Conservation (phyloP, 192 early-diverging fungal species). For the Backusella luteola region DNA sequence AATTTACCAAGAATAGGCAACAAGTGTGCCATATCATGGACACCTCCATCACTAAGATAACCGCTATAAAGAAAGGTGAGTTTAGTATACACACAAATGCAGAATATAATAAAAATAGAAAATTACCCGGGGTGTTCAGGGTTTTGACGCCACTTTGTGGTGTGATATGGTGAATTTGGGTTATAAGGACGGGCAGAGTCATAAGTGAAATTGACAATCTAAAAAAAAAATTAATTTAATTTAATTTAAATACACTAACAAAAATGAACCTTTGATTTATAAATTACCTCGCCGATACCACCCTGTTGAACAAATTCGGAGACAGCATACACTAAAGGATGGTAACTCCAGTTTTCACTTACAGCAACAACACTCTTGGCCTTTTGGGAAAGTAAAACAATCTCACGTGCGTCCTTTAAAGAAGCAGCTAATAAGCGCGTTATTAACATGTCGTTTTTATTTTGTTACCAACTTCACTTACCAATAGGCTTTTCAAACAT, state of each 20-base stretch:
- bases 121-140: slow-evolving; percentile 40
- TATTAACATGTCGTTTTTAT: background rate
- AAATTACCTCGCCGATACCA: slow-evolving; percentile 33
- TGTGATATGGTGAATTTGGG: slow-evolving; percentile 32
- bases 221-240: background rate
- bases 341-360: slow-evolving; percentile 35
- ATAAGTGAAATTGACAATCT: slow-evolving; percentile 37
- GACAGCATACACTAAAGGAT: slow-evolving; percentile 26
- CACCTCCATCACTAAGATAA: slow-evolving; percentile 38
- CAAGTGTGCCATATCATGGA: slow-evolving; percentile 35
- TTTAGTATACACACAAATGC: background rate
- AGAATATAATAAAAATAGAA: background rate
- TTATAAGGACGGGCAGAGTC: slow-evolving; percentile 27
- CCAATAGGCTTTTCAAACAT: slow-evolving; percentile 43
- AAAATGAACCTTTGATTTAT: background rate
- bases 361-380: slow-evolving; percentile 27
- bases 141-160: slow-evolving; percentile 33
- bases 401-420: slow-evolving; percentile 30
- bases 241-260: background rate
- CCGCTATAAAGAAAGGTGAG: slow-evolving; percentile 17
- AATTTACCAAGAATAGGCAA: slow-evolving; percentile 27
- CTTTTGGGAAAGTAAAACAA: slow-evolving; percentile 21
- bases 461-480: background rate
- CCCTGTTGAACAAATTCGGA: slow-evolving; percentile 26
- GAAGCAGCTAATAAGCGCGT: slow-evolving; percentile 22